Conservation (phyloP, 2,329 filamentous ascomycete genomes). For the Dothideomycetes sp. region DNA sequence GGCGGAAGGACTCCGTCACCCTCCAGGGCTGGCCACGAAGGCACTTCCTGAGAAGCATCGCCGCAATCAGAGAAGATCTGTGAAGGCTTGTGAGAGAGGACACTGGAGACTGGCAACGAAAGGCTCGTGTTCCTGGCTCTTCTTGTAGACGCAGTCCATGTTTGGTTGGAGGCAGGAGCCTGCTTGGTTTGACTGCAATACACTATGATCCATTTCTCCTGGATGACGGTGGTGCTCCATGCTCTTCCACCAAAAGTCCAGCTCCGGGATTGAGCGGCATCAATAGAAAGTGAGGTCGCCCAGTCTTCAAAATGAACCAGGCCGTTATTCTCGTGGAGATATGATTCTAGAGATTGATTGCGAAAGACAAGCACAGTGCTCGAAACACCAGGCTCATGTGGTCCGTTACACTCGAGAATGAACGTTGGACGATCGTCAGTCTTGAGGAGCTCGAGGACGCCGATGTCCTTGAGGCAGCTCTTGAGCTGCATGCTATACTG, state of each 20-base stretch:
- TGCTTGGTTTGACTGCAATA: constrained; percentile 3
- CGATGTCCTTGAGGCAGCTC: constrained; percentile 4
- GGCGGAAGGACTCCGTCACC: not conserved
- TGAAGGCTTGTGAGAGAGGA: not conserved
- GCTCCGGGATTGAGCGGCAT: not conserved
- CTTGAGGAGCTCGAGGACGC: constrained; percentile 6
- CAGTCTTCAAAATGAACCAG: not conserved
- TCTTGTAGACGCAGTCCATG: not conserved
- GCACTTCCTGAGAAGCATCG: not conserved
- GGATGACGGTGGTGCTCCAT: constrained; percentile 4
- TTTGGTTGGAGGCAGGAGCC: not conserved
- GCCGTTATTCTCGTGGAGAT: not conserved
- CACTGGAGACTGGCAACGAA: not conserved
- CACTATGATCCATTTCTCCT: constrained; percentile 3
- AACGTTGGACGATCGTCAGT: constrained; percentile 8
- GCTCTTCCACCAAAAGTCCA: constrained; percentile 5
- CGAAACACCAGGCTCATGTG: not conserved
- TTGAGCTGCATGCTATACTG: not conserved
- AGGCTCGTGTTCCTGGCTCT: not conserved
- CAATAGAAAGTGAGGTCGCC: not conserved
- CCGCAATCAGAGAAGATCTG: not conserved
- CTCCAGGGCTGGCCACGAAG: not conserved
- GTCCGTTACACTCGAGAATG: not conserved
- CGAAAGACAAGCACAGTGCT: constrained; percentile 1
- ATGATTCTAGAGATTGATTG: constrained; percentile 4